Evolutionary conservation across 306 rosid species (phyloP), one percentile per base, ranked within the genome.

Genomic region (Lablab purpureus): DNA sequence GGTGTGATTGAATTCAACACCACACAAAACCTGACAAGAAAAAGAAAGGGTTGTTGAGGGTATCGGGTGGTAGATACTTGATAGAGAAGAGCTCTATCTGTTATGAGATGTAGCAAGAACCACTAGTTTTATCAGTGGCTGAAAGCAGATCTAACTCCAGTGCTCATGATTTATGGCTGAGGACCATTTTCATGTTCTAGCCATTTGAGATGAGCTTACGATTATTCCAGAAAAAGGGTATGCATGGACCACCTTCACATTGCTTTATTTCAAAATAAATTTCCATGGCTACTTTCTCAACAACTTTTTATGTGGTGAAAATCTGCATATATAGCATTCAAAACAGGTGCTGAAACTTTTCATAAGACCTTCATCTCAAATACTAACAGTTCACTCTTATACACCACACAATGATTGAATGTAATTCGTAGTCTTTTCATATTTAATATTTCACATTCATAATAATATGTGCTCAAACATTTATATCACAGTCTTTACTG

Each of bases 201-300:
- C 81, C 77, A 81, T 75, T 68, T 56, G 23, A 30, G 49, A 47
- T 27, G 41, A 28, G 23, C 41, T 51, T 28, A 21, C 47, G 28
- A 28, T 37, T 51, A 19, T 50, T 50, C 69, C 59, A 67, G n/a
- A 81, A 75, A 13, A 32, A 17, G 21, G 3, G 50, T 11, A 75
- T n/a, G n/a, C n/a, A n/a, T 22, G 75, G 82, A 77, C 82, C 82
- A 71, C 82, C 30, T 54, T 27, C 30, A 15, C 73, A 82, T 77
- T 82, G 78, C 74, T 71, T 76, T 41, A 19, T 77, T 71, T 77
- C 74, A 2, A 71, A 82, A 63, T 51, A 51, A 76, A 81, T 59
- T 17, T 8, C 15, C 51, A 51, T 76, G 82, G 62, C 15, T 14
- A 67, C 21, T 14, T 41, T 7, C 75, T 59, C 71, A 59, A 47